Evolutionary conservation across 805 yeast species (phyloP).

Genomic region (Metschnikowia noctiluminum): DNA sequence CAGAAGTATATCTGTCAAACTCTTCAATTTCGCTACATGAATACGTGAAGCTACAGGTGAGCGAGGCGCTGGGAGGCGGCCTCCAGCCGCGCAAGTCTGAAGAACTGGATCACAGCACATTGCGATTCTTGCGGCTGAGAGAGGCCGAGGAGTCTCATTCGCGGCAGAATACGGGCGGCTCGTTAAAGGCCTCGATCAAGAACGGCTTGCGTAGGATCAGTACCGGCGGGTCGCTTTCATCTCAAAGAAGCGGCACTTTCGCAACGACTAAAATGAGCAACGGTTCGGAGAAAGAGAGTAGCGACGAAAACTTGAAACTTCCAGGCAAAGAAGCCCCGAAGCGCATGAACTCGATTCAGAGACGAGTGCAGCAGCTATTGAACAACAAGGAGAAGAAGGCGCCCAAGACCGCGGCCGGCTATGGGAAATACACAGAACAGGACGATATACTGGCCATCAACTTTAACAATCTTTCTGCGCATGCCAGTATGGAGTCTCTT

Average conservation of each 20-base stretch:
- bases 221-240: slow-evolving; percentile 31
- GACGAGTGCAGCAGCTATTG: slow-evolving; percentile 51
- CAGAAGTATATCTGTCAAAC: slow-evolving; percentile 11
- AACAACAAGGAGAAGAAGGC: slow-evolving; percentile 36
- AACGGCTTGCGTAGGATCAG: slow-evolving; percentile 37
- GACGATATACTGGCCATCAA: slow-evolving; percentile 21
- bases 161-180: slow-evolving; percentile 40
- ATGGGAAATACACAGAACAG: slow-evolving; percentile 67
- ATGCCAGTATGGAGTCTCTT: slow-evolving; percentile 25
- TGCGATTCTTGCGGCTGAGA: slow-evolving; percentile 35
- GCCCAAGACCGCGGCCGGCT: slow-evolving; percentile 72
- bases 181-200: slow-evolving; percentile 31
- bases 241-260: slow-evolving; percentile 15
- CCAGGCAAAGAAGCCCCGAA: slow-evolving; percentile 1
- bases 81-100: slow-evolving; percentile 17
- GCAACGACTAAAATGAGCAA: slow-evolving; percentile 3
- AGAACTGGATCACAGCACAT: slow-evolving; percentile 24
- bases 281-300: slow-evolving; percentile 5
- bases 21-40: slow-evolving; percentile 23
- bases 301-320: slow-evolving; percentile 6
- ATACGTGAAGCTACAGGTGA: slow-evolving; percentile 31
- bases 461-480: slow-evolving; percentile 23
- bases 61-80: slow-evolving; percentile 23
- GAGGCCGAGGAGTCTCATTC: slow-evolving; percentile 23
- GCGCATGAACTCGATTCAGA: slow-evolving; percentile 42